phyloP scores from a whole-genome alignment of 768 basidiomycete genomes.

The Pulveroboletus sp. region DNA sequence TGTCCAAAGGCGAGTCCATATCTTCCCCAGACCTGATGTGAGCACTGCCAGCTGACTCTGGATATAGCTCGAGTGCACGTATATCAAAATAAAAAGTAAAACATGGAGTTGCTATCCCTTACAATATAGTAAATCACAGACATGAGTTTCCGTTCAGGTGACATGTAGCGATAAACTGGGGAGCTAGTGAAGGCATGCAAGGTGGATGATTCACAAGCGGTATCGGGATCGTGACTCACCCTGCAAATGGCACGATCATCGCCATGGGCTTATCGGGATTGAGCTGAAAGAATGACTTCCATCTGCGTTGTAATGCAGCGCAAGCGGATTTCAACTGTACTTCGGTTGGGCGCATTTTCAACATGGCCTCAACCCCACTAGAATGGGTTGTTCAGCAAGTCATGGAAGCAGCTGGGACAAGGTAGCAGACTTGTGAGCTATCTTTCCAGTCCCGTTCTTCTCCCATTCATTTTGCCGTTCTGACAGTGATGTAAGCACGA shows the following conservation, averaged over 20 bases:
- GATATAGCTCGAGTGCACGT: slow-evolving; percentile 34
- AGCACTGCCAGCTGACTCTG: slow-evolving; percentile 42
- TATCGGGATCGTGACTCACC: slow-evolving; percentile 31
- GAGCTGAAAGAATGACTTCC: slow-evolving; percentile 51
- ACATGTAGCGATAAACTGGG: slow-evolving; percentile 14
- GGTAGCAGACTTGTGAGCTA: slow-evolving; percentile 51
- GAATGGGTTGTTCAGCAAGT: not conserved
- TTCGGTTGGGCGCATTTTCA: slow-evolving; percentile 52
- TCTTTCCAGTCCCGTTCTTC: slow-evolving; percentile 41
- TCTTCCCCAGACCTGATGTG: slow-evolving; percentile 45
- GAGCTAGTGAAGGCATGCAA: slow-evolving; percentile 19
- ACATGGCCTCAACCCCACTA: slow-evolving; percentile 52
- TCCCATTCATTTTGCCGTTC: slow-evolving; percentile 32
- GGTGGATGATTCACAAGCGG: not conserved
- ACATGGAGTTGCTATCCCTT: not conserved
- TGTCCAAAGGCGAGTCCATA: slow-evolving; percentile 38
- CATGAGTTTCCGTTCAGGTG: slow-evolving; percentile 27
- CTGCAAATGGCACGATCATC: slow-evolving; percentile 38
- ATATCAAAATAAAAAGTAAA: not conserved
- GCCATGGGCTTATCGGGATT: slow-evolving; percentile 57
- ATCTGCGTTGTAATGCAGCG: slow-evolving; percentile 44
- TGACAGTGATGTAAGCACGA: slow-evolving; percentile 5
- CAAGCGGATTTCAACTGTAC: slow-evolving; percentile 49
- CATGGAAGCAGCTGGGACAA: not conserved
- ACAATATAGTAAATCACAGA: slow-evolving; percentile 33